Base-by-base conservation (phyloP, 2,329 filamentous ascomycete species). In the Claviceps sp. region DNA sequence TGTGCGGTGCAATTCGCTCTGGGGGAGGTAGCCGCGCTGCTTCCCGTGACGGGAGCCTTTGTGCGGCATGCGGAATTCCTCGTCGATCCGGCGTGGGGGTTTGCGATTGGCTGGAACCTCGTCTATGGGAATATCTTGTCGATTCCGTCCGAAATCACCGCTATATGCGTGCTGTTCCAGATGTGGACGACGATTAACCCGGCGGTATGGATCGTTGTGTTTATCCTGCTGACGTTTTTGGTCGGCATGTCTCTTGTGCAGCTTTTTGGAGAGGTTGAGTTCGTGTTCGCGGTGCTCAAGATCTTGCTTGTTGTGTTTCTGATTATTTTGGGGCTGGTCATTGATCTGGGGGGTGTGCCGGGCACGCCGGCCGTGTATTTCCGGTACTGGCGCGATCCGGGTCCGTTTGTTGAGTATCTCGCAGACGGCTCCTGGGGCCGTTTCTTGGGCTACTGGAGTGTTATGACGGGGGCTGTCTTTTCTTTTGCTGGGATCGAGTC, bases 391-490 rank as follows among this genome's bases (percentile, higher is more conserved):
- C 76, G 71, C 50, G 65, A 80, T 36, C 84, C 85, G 0, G 83
- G 82, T 1, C 79, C 82, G 0, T 83, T 85, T 58, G 79, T 82
- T 37, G 77, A 83, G 58, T 79, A 83, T 60, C 75, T 85, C n/a
- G 72, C 72, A 2, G 69, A 67, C 0, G 75, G 78, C 0, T 68
- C 76, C 34, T 78, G 72, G 68, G 83, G 83, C 14, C 70, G 72
- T 14, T 87, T 88, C 60, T 71, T 86, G 4, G 84, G 85, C 7
- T 80, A 86, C 58, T 75, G 77, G 51, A 77, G 80, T 39, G 75
- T 81, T 47, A 78, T 79, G 48, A 76, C 75, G 11, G 78, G 79
- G 20, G 80, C 83, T 51, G 79, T 84, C 47, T 85, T 80, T 59
- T 83, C 80, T 59, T 86, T 83, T 60, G 80, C 82, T 1, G 85